Percentiles rank a stretch among this genome's conserved stretches.
phyloP scores from a whole-genome alignment of 805 yeast genomes.

The Candida coquimbonensis region DNA sequence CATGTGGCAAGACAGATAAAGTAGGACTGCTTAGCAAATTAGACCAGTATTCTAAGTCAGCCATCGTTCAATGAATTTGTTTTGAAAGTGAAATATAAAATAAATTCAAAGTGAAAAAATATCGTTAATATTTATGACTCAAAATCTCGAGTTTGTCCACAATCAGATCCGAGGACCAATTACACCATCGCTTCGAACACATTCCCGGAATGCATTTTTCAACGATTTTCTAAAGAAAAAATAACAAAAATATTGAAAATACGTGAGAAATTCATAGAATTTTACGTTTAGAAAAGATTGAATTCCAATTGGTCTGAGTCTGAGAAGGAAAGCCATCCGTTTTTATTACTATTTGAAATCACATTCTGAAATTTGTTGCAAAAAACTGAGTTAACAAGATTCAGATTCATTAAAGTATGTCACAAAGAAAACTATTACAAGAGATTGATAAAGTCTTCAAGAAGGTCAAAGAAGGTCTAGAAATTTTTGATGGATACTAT shows the following conservation, averaged over 20 bases:
- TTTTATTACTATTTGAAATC: not conserved
- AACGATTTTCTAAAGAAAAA: not conserved
- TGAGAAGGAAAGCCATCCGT: too few species aligned
- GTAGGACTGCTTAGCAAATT: conserved; percentile 69
- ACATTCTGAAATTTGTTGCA: not conserved
- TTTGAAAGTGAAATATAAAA: not conserved
- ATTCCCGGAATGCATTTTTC: not conserved
- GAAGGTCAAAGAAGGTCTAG: conserved; percentile 88
- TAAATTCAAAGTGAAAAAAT: not conserved
- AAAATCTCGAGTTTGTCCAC: not conserved
- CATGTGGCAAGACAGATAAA: conserved; percentile 81
- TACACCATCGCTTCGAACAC: not conserved
- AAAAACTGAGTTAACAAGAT: not conserved
- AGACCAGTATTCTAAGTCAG: conserved; percentile 50
- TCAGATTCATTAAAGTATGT: conserved; percentile 24
- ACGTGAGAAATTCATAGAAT: too few species aligned
- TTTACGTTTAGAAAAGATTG: too few species aligned
- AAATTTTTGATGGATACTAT: conserved; percentile 75
- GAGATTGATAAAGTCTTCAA: conserved; percentile 92
- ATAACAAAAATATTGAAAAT: not conserved
- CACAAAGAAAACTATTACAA: conserved; percentile 41
- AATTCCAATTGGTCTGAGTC: too few species aligned
- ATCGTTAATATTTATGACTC: not conserved
- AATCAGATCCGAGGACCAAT: too few species aligned
- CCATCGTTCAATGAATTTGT: not conserved